These are phyloP conservation scores for Blastobotrys buckinghamii DNA, from an alignment of 1,139 yeast genomes.

Conservation along the genomic window DNA sequence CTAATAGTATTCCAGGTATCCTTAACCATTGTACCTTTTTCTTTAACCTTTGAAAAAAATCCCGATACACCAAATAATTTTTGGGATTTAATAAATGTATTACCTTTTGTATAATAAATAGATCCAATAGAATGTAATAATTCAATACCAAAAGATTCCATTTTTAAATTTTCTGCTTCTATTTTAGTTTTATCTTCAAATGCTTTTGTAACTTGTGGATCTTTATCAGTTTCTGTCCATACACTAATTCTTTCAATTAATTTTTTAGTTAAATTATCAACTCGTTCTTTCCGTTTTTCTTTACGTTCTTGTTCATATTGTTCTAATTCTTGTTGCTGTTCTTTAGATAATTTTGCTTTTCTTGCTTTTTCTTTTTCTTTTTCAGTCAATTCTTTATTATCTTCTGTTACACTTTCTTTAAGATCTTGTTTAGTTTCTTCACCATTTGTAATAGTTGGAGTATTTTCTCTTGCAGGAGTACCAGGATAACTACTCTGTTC, in stretches of 20 bases:
- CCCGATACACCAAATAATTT: conserved; percentile 81
- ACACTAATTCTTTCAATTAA: conserved; percentile 63
- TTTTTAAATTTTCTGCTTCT: conserved; percentile 83
- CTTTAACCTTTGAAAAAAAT: conserved; percentile 75
- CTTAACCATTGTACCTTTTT: conserved; percentile 78
- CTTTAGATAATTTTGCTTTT: conserved; percentile 31
- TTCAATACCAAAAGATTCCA: conserved; percentile 93
- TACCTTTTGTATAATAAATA: conserved; percentile 64
- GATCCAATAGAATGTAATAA: conserved; percentile 82
- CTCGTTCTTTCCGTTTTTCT: conserved; percentile 64
- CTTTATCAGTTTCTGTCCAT: conserved; percentile 79
- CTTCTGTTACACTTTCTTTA: background rate
- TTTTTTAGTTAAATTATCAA: conserved; percentile 56
- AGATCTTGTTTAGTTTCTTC: background rate
- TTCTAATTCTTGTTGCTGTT: conserved; percentile 59
- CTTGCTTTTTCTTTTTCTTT: conserved; percentile 27
- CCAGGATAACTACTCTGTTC: background rate
- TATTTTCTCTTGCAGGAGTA: background rate
- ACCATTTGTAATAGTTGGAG: background rate
- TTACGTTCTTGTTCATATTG: conserved; percentile 76
- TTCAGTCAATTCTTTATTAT: conserved; percentile 7
- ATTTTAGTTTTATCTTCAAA: conserved; percentile 65
- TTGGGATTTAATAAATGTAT: conserved; percentile 57
- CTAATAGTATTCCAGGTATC: conserved; percentile 84
- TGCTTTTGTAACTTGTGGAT: conserved; percentile 58